Base-by-base conservation (phyloP, 805 yeast species). In the Saccharomycopsis schoenii region DNA sequence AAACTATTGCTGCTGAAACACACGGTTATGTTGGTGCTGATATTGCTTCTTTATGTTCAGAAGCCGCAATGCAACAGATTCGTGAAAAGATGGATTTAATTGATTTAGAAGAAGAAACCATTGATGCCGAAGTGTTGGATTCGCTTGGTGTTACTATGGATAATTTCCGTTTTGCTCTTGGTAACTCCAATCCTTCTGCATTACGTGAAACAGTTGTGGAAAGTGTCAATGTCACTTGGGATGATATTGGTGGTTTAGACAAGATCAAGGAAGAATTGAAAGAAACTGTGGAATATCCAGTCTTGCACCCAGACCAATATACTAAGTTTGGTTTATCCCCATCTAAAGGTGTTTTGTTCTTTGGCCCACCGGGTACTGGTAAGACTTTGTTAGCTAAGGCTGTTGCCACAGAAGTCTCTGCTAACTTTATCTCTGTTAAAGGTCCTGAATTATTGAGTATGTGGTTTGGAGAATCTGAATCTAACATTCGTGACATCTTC, bases 291-390 rank as follows among this genome's bases (percentile, higher is more conserved):
- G 99, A 94, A 79, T 94, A 94, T 74, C 99, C 99, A 47, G 99
- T 94, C 59, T 80, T 93, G 73, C 98, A 94, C 76, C 98, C 99
- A 75, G 99, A 94, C 72, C 97, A 93, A 80, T 94, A 90, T 78
- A 89, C 96, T 76, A 96, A 94, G 79, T 94, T 94, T 72, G 99
- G 99, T 66, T 83, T 94, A 73, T 85, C 98, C 10, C 99, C 99
- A 60, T 86, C 99, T 50, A 92, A 93, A 77, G 99, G 99, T 79
- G 99, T 94, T 67, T 80, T 94, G 73, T 94, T 94, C 81, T 94
- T 88, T 74, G 99, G 99, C 69, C 99, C 99, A 59, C 99, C 99
- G 64, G 99, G 99, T 88, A 94, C 98, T 64, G 99, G 99, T 91
- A 94, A 94, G 79, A 94, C 99, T 3, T 79, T 94, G 71, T 81